These are phyloP conservation scores for Termitomyces sp. DNA, from an alignment of 768 basidiomycete genomes.

Conservation along the genomic window DNA sequence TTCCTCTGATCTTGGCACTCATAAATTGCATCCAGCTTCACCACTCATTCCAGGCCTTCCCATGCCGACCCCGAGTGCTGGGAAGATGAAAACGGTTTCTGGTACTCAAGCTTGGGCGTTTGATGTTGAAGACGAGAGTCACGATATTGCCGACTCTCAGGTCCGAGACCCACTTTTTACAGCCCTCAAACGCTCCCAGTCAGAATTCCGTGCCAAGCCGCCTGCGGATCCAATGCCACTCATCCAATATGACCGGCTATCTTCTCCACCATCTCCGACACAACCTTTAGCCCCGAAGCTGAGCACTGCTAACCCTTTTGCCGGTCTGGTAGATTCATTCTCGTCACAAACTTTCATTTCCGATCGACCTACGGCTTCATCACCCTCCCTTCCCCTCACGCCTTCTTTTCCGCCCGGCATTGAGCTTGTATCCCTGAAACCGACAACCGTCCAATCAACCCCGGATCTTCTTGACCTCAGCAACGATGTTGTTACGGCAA, in stretches of 20 bases:
- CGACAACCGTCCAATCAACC: not conserved
- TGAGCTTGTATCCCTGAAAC: slow-evolving; percentile 4
- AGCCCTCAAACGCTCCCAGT: slow-evolving; percentile 11
- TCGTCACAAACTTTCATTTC: slow-evolving; percentile 1
- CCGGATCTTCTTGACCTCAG: slow-evolving; percentile 6
- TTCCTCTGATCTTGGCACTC: slow-evolving; percentile 18
- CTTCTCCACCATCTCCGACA: not conserved
- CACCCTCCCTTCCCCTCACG: slow-evolving; percentile 2
- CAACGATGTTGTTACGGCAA: not conserved
- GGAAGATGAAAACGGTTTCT: not conserved
- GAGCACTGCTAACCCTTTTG: slow-evolving; percentile 7
- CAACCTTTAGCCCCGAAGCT: slow-evolving; percentile 3
- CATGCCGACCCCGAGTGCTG: slow-evolving; percentile 11
- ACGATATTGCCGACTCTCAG: slow-evolving; percentile 3
- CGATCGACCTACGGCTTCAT: slow-evolving; percentile 2
- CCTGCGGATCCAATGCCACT: slow-evolving; percentile 1
- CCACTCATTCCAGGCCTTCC: slow-evolving; percentile 18
- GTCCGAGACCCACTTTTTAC: slow-evolving; percentile 4
- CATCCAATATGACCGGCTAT: slow-evolving; percentile 2
- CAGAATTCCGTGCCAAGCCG: not conserved
- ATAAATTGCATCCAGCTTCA: slow-evolving; percentile 9
- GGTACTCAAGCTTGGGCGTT: slow-evolving; percentile 9
- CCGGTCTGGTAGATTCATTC: slow-evolving; percentile 3
- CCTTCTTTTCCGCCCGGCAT: slow-evolving; percentile 6
- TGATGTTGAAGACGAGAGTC: slow-evolving; percentile 12